Conservation (phyloP, 192 early-diverging fungal species). For the Thamnidium elegans region DNA sequence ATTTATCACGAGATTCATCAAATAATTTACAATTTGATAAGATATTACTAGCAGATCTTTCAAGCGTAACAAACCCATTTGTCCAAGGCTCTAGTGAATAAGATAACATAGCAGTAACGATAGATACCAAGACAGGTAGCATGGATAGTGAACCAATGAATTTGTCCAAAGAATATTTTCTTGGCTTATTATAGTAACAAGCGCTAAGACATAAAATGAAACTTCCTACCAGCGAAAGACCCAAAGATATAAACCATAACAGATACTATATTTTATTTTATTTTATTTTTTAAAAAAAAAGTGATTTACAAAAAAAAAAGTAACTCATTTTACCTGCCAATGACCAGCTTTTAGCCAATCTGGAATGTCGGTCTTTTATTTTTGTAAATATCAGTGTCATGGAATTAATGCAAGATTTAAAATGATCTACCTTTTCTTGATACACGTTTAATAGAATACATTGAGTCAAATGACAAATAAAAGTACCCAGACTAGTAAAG, state of each 20-base stretch:
- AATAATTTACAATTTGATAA: slow-evolving; percentile 3
- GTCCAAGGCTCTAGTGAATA: slow-evolving; percentile 17
- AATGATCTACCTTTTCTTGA: slow-evolving; percentile 1
- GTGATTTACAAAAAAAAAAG: background rate
- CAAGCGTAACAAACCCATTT: background rate
- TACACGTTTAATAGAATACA: background rate
- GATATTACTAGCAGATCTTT: slow-evolving; percentile 9
- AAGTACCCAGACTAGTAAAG: background rate
- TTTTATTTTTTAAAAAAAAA: background rate
- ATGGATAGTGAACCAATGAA: background rate
- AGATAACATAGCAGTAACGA: slow-evolving; percentile 9
- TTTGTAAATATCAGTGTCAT: background rate
- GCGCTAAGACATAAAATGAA: slow-evolving; percentile 4
- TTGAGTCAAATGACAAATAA: slow-evolving; percentile 7
- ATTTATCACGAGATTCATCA: slow-evolving; percentile 11
- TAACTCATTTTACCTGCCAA: slow-evolving; percentile 28
- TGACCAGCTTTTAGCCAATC: slow-evolving; percentile 23
- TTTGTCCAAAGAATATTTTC: slow-evolving; percentile 3
- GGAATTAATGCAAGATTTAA: background rate
- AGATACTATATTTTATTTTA: slow-evolving; percentile 13
- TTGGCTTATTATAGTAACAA: slow-evolving; percentile 15
- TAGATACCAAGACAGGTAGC: slow-evolving; percentile 12
- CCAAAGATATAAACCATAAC: slow-evolving; percentile 20
- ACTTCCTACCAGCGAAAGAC: slow-evolving; percentile 8
- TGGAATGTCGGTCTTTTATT: slow-evolving; percentile 3